These are phyloP conservation scores for Ceratocystis lukuohia DNA, from an alignment of 2,329 filamentous ascomycete species.

Conservation along the genomic window DNA sequence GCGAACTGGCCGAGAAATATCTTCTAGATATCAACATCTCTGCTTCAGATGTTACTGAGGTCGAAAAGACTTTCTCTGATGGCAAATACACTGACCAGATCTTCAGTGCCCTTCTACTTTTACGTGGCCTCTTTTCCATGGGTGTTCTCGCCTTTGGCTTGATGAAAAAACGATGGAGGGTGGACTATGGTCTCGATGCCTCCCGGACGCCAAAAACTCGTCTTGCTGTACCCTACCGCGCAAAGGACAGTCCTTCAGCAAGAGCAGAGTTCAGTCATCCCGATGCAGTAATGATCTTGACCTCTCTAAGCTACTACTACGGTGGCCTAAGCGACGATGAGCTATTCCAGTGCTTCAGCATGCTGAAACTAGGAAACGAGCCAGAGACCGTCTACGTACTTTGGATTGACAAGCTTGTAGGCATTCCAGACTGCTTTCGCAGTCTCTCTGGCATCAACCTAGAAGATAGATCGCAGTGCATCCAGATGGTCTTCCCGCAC, in stretches of 20 bases:
- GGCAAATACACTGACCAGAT: constrained; percentile 22
- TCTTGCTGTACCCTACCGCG: constrained; percentile 45
- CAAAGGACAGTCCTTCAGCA: constrained; percentile 43
- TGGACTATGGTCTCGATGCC: constrained; percentile 47
- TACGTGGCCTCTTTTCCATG: constrained; percentile 43
- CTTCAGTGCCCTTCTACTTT: constrained; percentile 30
- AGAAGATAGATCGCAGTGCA: constrained; percentile 38
- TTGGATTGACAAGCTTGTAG: constrained; percentile 32
- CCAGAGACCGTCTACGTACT: constrained; percentile 36
- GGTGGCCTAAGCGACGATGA: constrained; percentile 39
- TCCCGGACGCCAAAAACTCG: constrained; percentile 30
- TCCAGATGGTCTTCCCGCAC: constrained; percentile 36
- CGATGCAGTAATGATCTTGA: constrained; percentile 43
- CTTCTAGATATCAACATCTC: constrained; percentile 30
- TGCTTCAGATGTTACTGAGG: constrained; percentile 27
- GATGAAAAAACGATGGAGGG: constrained; percentile 46
- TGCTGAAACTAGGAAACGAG: constrained; percentile 40
- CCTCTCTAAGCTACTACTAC: constrained; percentile 44
- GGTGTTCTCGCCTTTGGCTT: constrained; percentile 43
- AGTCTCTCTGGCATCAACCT: constrained; percentile 43
- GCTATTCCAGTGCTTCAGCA: constrained; percentile 34
- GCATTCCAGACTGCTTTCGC: constrained; percentile 28
- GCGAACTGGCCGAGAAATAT: constrained; percentile 31
- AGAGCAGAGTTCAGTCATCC: constrained; percentile 50
- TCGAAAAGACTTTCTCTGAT: constrained; percentile 27